Evolutionary conservation across 2,329 filamentous ascomycete genomes (phyloP).

Genomic region (Zasmidium cellare): DNA sequence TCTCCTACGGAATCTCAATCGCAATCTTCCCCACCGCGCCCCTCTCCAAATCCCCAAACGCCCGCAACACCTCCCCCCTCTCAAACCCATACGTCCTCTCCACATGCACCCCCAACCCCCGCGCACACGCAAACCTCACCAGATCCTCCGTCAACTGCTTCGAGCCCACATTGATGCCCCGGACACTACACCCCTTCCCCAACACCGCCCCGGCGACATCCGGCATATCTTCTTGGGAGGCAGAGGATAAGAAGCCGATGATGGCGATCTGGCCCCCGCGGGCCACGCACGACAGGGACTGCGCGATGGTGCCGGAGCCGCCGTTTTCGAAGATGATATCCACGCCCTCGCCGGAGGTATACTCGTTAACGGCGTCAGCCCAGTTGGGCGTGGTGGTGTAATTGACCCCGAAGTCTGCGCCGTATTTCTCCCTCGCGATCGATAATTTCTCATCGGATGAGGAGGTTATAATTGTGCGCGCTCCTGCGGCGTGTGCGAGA

Average conservation of each 20-base stretch:
- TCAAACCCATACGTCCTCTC: background rate
- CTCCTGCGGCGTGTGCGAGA: constrained; percentile 31
- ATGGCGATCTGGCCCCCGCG: constrained; percentile 35
- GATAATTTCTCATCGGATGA: constrained; percentile 57
- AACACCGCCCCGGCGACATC: constrained; percentile 12
- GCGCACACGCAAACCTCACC: constrained; percentile 16
- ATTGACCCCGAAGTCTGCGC: constrained; percentile 57
- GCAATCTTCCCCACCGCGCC: background rate
- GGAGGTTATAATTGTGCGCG: constrained; percentile 57
- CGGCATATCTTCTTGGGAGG: constrained; percentile 18
- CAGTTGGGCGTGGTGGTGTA: constrained; percentile 59
- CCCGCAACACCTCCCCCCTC: background rate
- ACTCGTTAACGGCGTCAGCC: constrained; percentile 55
- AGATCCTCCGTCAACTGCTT: constrained; percentile 49
- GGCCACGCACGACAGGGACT: constrained; percentile 12
- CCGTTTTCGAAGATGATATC: constrained; percentile 53
- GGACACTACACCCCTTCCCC: constrained; percentile 12
- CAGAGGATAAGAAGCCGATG: constrained; percentile 14
- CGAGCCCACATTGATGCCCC: constrained; percentile 24
- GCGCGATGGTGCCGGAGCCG: constrained; percentile 30
- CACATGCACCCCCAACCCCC: background rate
- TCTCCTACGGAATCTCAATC: background rate
- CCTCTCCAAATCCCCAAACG: background rate
- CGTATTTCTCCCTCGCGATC: constrained; percentile 56
- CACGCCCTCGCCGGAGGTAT: constrained; percentile 41